These are phyloP conservation scores for Beverwykella pulmonaria DNA, from an alignment of 495 filamentous ascomycete species.

Conservation along the genomic window DNA sequence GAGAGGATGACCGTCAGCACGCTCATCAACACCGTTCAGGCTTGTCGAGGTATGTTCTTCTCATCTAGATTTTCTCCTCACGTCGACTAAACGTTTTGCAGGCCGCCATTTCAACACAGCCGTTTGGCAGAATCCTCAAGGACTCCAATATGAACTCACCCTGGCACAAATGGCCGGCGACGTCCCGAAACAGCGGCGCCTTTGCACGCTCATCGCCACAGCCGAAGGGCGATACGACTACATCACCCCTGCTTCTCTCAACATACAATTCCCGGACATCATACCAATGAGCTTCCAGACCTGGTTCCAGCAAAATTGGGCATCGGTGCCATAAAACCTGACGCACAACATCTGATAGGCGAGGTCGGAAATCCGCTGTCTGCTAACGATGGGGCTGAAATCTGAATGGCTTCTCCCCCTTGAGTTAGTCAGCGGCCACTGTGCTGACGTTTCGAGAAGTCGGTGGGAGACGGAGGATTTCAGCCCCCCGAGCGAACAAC, in stretches of 20 bases:
- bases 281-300: constrained; percentile 48
- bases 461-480: background rate
- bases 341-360: background rate
- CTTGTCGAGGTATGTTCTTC: constrained; percentile 39
- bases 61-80: background rate
- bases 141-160: constrained; percentile 39
- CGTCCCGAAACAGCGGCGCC: constrained; percentile 24
- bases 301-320: constrained; percentile 46
- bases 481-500: background rate
- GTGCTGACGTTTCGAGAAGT: background rate
- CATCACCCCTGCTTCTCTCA: constrained; percentile 47
- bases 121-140: constrained; percentile 32
- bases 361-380: background rate
- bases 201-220: constrained; percentile 53
- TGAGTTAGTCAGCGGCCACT: background rate
- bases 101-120: constrained; percentile 26
- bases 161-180: constrained; percentile 41
- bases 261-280: constrained; percentile 48
- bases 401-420: background rate
- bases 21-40: constrained; percentile 36
- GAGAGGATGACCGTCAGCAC: constrained; percentile 53
- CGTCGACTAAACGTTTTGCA: constrained; percentile 1
- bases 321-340: constrained; percentile 18
- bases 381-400: background rate
- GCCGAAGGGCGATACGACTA: constrained; percentile 55